Base-by-base conservation (phyloP, 2,329 filamentous ascomycete genomes). In the Exophiala oligosperma region DNA sequence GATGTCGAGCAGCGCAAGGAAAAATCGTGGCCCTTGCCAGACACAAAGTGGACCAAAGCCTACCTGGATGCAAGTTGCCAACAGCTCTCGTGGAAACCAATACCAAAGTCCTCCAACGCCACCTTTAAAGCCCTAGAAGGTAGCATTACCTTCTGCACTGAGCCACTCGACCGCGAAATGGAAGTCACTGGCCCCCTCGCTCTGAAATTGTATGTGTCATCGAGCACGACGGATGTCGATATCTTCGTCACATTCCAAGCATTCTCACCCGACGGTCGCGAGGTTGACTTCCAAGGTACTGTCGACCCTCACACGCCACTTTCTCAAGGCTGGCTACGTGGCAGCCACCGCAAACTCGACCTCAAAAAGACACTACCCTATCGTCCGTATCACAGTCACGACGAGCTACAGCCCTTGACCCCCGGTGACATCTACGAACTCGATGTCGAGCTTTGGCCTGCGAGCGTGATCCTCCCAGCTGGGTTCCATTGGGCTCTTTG, bases 271-370 rank as follows among this genome's bases (percentile, higher is more conserved):
- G 49, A 52, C 23, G 47, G 29, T 37, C 48, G 46, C 24, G 57
- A 60, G 32, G 57, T 60, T 32, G 57, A 56, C 4, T 60, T 60
- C 26, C 48, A 57, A 38, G 57, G 57, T 3, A 60, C 53, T 2
- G 28, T 57, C 21, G 57, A 60, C 32, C 57, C 57, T 5, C 57
- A 57, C 21, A 60, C 57, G 32, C 57, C 57, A 21, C 57, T 60
- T 4, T 46, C 57, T 8, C 57, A 60, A 32, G 57, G 57, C 1
- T 60, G 57, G 57, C 54, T 60, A 38, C 37, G 57, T 12, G 57
- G 53, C 8, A 57, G 53, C 2, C 57, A 60, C 47, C 53, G 57
- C 11, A 60, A 60, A 21, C 54, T 60, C 8, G 57, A 60, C 35
- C 8, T 9, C 8, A 4, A 17, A 1, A 56, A 54, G 28, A 21